These are phyloP conservation scores for Botrytis fabae DNA, from an alignment of 2,329 filamentous ascomycete species.

Conservation along the genomic window DNA sequence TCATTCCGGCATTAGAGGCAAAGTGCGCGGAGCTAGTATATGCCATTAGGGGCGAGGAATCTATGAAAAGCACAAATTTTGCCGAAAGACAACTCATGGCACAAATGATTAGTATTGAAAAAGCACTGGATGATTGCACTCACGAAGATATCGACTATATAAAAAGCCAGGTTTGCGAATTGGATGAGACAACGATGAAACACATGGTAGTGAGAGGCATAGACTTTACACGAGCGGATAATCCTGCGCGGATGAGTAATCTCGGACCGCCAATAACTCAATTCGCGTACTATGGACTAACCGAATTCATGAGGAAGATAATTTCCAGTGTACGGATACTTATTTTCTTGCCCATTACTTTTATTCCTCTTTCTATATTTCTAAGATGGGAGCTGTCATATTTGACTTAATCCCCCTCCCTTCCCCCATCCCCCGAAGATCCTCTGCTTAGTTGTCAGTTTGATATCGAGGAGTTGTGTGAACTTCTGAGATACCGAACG, in stretches of 20 bases:
- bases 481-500: neutral
- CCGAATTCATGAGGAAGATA: slow-evolving; percentile 22
- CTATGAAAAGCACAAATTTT: neutral
- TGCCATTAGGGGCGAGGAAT: neutral
- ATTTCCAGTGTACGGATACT: neutral
- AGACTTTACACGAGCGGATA: neutral
- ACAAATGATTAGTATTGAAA: neutral
- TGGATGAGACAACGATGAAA: slow-evolving; percentile 11
- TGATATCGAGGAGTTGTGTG: neutral
- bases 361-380: neutral
- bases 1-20: neutral
- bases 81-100: neutral
- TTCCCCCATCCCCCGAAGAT: too few species aligned
- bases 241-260: fast-evolving
- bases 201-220: neutral
- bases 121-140: neutral
- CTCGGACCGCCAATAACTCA: neutral
- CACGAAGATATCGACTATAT: neutral
- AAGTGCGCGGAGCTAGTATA: slow-evolving; percentile 1
- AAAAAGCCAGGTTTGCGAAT: neutral
- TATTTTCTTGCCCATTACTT: neutral
- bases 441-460: neutral
- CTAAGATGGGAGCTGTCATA: neutral
- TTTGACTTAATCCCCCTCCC: neutral
- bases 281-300: slow-evolving; percentile 25